Conservation (phyloP, 2,329 filamentous ascomycete genomes). For the Cladosporium oxysporum region DNA sequence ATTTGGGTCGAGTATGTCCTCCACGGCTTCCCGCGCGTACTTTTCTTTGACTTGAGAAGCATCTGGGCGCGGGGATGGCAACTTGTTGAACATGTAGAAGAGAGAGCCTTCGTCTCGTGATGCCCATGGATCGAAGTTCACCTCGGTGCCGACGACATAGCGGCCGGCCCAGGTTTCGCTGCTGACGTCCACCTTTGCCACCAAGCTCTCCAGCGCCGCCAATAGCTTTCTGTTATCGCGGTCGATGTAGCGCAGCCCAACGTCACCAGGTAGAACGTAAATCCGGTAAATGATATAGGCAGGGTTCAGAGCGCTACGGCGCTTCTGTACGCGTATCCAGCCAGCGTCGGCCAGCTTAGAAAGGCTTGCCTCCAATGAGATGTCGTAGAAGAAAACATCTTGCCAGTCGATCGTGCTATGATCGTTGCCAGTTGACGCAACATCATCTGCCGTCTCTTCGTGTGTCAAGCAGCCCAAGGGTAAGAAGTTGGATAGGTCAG, state of each 20-base stretch:
- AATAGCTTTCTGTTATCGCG: conserved; percentile 50
- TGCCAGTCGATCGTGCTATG: conserved; percentile 5
- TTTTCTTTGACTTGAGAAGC: conserved; percentile 51
- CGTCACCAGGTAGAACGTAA: conserved; percentile 48
- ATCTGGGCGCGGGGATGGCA: conserved; percentile 68
- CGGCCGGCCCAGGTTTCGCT: conserved; percentile 56
- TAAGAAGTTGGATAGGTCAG: conserved; percentile 29
- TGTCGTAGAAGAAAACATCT: neutral
- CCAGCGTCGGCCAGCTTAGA: conserved; percentile 24
- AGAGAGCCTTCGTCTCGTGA: conserved; percentile 55
- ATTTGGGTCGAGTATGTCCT: conserved; percentile 53
- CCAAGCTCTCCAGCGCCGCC: conserved; percentile 50
- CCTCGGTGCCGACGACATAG: conserved; percentile 24
- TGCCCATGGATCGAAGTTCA: conserved; percentile 44
- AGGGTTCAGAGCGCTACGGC: conserved; percentile 10
- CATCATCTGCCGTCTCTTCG: conserved; percentile 17
- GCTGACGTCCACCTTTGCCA: conserved; percentile 60
- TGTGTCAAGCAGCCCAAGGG: conserved; percentile 30
- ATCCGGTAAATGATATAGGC: conserved; percentile 28
- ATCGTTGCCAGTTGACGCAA: neutral
- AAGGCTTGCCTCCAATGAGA: conserved; percentile 16
- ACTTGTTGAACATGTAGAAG: conserved; percentile 70
- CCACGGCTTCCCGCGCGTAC: conserved; percentile 56
- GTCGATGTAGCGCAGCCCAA: conserved; percentile 55
- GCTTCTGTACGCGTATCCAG: conserved; percentile 27